phyloP scores from a whole-genome alignment of 2,329 filamentous ascomycete species.

The Paecilomyces sp. region DNA sequence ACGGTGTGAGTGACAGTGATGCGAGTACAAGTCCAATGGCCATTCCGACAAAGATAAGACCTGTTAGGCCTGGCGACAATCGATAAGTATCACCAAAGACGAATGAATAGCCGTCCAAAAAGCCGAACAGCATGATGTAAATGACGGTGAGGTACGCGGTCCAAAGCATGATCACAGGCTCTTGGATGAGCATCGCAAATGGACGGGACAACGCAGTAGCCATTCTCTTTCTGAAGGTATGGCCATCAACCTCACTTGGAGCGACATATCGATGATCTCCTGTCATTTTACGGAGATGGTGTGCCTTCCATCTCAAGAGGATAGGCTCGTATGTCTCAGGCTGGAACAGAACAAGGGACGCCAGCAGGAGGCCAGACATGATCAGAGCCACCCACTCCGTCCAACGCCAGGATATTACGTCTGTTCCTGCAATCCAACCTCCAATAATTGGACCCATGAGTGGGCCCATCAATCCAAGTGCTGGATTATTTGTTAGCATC shows the following conservation, averaged over 20 bases:
- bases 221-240: neutral
- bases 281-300: conserved; percentile 25
- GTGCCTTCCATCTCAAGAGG: conserved; percentile 33
- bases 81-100: neutral
- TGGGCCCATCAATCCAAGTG: conserved; percentile 29
- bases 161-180: neutral
- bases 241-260: neutral
- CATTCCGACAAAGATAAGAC: neutral
- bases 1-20: no score
- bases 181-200: neutral
- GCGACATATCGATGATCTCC: conserved; percentile 19
- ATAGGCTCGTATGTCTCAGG: conserved; percentile 42
- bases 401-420: conserved; percentile 34
- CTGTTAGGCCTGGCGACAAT: neutral
- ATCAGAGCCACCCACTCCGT: conserved; percentile 34
- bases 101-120: neutral
- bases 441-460: conserved; percentile 30
- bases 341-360: conserved; percentile 32
- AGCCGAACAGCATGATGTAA: neutral
- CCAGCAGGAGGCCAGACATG: conserved; percentile 21
- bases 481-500: conserved; percentile 17
- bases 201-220: neutral
- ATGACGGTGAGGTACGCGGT: neutral
- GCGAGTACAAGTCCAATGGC: neutral
- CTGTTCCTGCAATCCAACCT: conserved; percentile 32